Conservation (phyloP, 129 eudicot species). For the Artemisia argyi region DNA sequence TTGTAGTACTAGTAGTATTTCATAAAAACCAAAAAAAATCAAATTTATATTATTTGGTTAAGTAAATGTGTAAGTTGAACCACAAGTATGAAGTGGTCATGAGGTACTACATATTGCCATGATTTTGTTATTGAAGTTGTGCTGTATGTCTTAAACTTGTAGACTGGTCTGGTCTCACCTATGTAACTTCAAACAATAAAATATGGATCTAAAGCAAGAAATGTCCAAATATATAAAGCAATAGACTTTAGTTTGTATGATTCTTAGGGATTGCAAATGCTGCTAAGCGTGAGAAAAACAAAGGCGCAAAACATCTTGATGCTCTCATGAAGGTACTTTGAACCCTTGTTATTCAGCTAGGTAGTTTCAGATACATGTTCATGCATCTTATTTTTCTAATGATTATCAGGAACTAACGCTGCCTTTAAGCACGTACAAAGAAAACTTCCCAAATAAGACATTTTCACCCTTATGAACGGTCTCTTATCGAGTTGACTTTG, state of each 20-base stretch:
- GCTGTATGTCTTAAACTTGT: background rate
- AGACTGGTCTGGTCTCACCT: background rate
- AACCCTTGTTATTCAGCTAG: background rate
- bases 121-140: background rate
- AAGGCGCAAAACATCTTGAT: slow-evolving; percentile 38
- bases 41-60: no score
- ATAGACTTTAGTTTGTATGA: no score
- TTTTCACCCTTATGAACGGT: no score
- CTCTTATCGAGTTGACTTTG: no score
- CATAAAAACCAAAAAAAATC: no score
- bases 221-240: no score
- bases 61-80: background rate
- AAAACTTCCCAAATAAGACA: slow-evolving; percentile 9
- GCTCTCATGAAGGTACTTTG: slow-evolving; percentile 78
- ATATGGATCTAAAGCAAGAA: no score
- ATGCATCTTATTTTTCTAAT: slow-evolving; percentile 1
- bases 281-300: no score
- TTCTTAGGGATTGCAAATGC: no score
- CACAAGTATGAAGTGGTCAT: background rate
- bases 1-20: no score
- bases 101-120: background rate
- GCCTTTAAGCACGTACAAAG: slow-evolving; percentile 76
- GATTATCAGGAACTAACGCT: slow-evolving; percentile 70
- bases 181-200: no score
- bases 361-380: background rate